A percentile compares a stretch with the other conserved stretches of the same genome.
phyloP scores from a whole-genome alignment of 768 basidiomycete genomes.

The Daedaleopsis sinensis region DNA sequence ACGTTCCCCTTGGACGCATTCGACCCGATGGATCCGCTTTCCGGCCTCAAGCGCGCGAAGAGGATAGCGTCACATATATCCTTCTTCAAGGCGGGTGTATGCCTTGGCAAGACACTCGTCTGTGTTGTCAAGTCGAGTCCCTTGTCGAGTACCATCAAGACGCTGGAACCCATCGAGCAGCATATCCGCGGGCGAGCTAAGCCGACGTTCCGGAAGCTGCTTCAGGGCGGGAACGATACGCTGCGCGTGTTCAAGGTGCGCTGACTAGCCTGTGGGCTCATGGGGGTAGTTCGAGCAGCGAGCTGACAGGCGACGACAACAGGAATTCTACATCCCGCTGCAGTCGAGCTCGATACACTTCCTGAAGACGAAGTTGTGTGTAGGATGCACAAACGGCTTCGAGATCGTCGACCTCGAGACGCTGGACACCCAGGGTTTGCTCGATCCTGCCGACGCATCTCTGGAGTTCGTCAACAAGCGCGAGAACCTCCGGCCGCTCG shows the following conservation, averaged over 20 bases:
- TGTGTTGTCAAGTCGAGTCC: constrained; percentile 97
- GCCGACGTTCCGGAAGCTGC: constrained; percentile 91
- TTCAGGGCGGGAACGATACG: constrained; percentile 95
- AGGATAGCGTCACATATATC: constrained; percentile 94
- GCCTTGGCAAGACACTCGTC: constrained; percentile 87
- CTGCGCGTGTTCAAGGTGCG: constrained; percentile 86
- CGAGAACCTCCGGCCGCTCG: constrained; percentile 84
- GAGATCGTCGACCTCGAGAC: constrained; percentile 98
- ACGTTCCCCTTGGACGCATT: constrained; percentile 95
- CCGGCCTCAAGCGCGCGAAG: constrained; percentile 91
- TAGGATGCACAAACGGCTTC: constrained; percentile 96
- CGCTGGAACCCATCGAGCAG: constrained; percentile 94
- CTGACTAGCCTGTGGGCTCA: constrained; percentile 1
- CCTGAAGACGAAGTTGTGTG: constrained; percentile 95
- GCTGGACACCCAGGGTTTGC: constrained; percentile 92
- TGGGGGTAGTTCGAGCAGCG: background rate
- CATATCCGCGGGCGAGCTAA: constrained; percentile 75
- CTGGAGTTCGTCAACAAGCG: constrained; percentile 92
- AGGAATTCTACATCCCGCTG: constrained; percentile 99
- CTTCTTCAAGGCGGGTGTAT: constrained; percentile 97
- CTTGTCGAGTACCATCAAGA: constrained; percentile 96
- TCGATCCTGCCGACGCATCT: constrained; percentile 89
- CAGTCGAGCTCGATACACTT: constrained; percentile 97
- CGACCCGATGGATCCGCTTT: constrained; percentile 86
- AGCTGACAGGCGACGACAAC: constrained; percentile 35